These are phyloP conservation scores for Dictyostelium brefeldianum DNA, from an alignment of 78 protist genomes.

Conservation along the genomic window DNA sequence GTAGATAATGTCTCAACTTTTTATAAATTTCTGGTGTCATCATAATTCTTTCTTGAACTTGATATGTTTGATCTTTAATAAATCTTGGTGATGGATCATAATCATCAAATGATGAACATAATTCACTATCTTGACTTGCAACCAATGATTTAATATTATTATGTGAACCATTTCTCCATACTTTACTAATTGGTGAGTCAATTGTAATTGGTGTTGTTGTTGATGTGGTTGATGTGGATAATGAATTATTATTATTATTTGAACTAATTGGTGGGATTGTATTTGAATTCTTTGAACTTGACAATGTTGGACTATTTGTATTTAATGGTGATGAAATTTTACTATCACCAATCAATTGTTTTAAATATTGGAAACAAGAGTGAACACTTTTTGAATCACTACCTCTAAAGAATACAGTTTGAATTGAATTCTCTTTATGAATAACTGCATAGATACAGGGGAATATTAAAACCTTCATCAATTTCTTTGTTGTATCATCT, in stretches of 20 bases:
- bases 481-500: not conserved
- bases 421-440: slow-evolving; percentile 56
- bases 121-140: not conserved
- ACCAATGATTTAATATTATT: not conserved
- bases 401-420: slow-evolving; percentile 69
- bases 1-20: slow-evolving; percentile 71
- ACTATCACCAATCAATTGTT: slow-evolving; percentile 19
- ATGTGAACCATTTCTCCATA: not conserved
- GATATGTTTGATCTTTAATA: not conserved
- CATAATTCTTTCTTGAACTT: slow-evolving; percentile 15
- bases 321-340: slow-evolving; percentile 23
- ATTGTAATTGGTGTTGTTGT: not conserved
- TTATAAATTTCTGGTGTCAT: slow-evolving; percentile 47
- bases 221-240: not conserved
- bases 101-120: slow-evolving; percentile 32
- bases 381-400: slow-evolving; percentile 27
- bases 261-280: not conserved
- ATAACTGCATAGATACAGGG: slow-evolving; percentile 63
- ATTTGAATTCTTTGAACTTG: not conserved
- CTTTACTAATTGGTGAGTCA: not conserved
- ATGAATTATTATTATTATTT: not conserved
- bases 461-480: slow-evolving; percentile 59
- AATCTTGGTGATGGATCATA: slow-evolving; percentile 10
- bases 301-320: not conserved
- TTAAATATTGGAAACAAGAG: slow-evolving; percentile 35